Base-by-base conservation (phyloP, 805 yeast species). In the Schwanniomyces polymorphus region DNA sequence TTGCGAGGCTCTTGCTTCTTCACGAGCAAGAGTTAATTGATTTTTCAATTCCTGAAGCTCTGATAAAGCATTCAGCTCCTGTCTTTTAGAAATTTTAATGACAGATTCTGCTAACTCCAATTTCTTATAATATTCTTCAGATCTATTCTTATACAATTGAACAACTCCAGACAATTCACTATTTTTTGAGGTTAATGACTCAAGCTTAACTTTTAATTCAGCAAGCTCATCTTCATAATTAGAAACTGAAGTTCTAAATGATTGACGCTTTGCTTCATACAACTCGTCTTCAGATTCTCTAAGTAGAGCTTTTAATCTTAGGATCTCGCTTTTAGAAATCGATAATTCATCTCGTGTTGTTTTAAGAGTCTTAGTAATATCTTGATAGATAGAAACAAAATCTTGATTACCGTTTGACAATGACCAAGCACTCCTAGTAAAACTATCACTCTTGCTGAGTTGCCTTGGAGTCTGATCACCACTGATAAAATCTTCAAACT, bases 21-120 rank as follows among this genome's bases (percentile, higher is more conserved):
- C 78, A 54, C 78, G 72, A 4, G 70, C 66, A 28, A 86, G 60
- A 8, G 48, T 76, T 68, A 29, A 79, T 65, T 55, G 85, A 41
- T 51, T 64, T 46, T 52, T 61, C 9, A 54, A 48, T 12, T 63
- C 88, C 16, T 64, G 59, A 44, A 81, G 65, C 50, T 88, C 89
- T 41, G 70, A 69, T 41, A 64, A 67, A 4, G 85, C 73, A 31
- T 70, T 57, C 45, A 75, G 75, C 59, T 86, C 91, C 10, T 84
- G 81, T 55, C 88, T 71, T 53, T 80, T 75, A 7, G 89, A 81
- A 39, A 82, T 76, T 44, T 78, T 72, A 1, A 86, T 80, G 5
- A 88, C 86, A 42, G 84, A 75, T 59, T 91, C 97, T 2, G 94
- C 91, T 42, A 80, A 78, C 57, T 90, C 95, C 23, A 91, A 71